A percentile compares a stretch with the other conserved stretches of the same genome.
Conservation (phyloP, 805 yeast genomes). For the Kurtzmaniella cleridarum region DNA sequence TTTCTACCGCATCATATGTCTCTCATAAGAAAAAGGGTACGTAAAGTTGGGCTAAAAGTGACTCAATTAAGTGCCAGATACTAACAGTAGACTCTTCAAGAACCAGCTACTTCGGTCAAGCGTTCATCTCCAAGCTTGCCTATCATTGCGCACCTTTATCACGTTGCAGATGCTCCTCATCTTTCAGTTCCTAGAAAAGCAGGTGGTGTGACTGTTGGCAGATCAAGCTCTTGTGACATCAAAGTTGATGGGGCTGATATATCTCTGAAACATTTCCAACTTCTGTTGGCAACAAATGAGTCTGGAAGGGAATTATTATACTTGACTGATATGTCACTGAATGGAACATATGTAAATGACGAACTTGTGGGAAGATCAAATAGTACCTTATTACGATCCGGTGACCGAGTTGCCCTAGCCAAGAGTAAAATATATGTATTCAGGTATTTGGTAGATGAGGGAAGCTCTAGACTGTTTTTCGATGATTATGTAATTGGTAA, state of each 20-base stretch:
- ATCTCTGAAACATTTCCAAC: conserved; percentile 59
- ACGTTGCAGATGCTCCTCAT: conserved; percentile 13
- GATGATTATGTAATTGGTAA: conserved; percentile 54
- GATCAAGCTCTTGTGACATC: conserved; percentile 58
- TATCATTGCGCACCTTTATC: conserved; percentile 18
- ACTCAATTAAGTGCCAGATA: too few species aligned
- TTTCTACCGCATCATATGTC: background rate
- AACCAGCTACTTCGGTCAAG: background rate
- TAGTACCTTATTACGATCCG: conserved; percentile 49
- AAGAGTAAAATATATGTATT: conserved; percentile 43
- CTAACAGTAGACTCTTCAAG: too few species aligned
- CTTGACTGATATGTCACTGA: conserved; percentile 53
- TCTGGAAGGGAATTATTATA: conserved; percentile 34
- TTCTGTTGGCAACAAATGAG: conserved; percentile 35
- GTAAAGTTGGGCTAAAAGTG: conserved; percentile 9
- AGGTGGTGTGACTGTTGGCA: conserved; percentile 35
- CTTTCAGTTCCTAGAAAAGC: conserved; percentile 16
- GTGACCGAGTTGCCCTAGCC: conserved; percentile 60
- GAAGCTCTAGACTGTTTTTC: conserved; percentile 38
- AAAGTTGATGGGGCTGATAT: conserved; percentile 52
- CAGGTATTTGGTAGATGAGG: conserved; percentile 33
- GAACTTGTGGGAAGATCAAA: conserved; percentile 45
- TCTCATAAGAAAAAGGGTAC: conserved; percentile 6
- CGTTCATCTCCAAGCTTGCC: conserved; percentile 1
- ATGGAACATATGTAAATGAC: conserved; percentile 66